These are phyloP conservation scores for Xylaria venustula DNA, from an alignment of 495 filamentous ascomycete species.

Conservation along the genomic window DNA sequence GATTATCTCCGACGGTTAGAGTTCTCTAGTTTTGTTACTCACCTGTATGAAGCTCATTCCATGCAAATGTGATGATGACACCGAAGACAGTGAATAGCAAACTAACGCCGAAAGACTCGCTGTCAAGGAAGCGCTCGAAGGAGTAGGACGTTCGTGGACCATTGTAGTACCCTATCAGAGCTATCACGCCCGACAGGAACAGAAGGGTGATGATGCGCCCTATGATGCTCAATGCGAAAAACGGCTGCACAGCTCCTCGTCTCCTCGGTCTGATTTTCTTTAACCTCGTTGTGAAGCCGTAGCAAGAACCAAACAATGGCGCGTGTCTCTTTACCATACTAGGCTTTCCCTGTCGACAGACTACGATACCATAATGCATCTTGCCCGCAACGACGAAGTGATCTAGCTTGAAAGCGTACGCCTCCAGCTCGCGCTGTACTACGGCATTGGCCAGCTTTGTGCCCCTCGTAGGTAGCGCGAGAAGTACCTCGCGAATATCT, in stretches of 20 bases:
- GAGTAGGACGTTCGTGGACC: slow-evolving; percentile 30
- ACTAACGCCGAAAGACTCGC: slow-evolving; percentile 41
- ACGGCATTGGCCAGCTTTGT: slow-evolving; percentile 15
- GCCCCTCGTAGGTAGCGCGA: neutral
- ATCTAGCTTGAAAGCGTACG: slow-evolving; percentile 34
- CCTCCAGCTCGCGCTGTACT: slow-evolving; percentile 19
- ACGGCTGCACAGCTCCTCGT: neutral
- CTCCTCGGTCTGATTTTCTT: neutral
- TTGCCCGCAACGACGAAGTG: slow-evolving; percentile 30
- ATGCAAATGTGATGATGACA: slow-evolving; percentile 43
- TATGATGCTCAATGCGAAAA: slow-evolving; percentile 6
- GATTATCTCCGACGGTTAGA: neutral
- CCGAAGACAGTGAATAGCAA: slow-evolving; percentile 44
- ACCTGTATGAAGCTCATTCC: slow-evolving; percentile 19
- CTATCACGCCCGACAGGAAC: slow-evolving; percentile 34
- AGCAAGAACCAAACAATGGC: slow-evolving; percentile 2
- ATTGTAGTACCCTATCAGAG: slow-evolving; percentile 45
- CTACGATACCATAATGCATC: slow-evolving; percentile 35
- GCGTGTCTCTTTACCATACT: neutral
- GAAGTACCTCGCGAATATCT: slow-evolving; percentile 15
- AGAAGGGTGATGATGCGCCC: slow-evolving; percentile 23
- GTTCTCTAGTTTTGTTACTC: neutral
- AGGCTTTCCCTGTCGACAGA: slow-evolving; percentile 5
- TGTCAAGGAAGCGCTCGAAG: slow-evolving; percentile 49
- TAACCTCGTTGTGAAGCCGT: neutral